Evolutionary conservation across 2,329 filamentous ascomycete genomes (phyloP), one percentile per base, ranked within the genome.

Genomic region (Chrysosporium keratinophilum): DNA sequence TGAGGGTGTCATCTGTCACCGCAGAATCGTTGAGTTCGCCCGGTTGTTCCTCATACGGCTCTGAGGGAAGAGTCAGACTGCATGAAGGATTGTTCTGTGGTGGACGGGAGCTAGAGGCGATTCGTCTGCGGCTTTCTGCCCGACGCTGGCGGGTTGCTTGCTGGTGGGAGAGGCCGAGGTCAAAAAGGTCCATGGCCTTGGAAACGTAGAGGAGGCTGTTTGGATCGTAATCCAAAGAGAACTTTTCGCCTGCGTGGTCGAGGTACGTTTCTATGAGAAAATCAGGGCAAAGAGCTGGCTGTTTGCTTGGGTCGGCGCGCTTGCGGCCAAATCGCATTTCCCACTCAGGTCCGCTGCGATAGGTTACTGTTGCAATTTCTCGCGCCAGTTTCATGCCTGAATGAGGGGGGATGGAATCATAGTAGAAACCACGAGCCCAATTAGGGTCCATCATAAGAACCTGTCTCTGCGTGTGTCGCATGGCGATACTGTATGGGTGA

Each of bases 391-490:
- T 98, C 91, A 98, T 97, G 48, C 93, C 93, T 0, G 87, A 84
- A 65, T 98, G 93, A 0, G 93, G 93, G 1, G 93, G 93, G 5
- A 98, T 82, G 41, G 77, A 74, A 64, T 84, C 85, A 67, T 95
- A 95, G 75, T 97, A 97, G 73, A 91, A 95, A 1, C 93, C 93
- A 35, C 93, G 82, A 61, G 88, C 87, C 93, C 93, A 98, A 64
- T 95, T 89, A 1, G 90, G 89, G 64, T 98, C 93, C 85, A 96
- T 96, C 90, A 98, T 97, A 46, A 98, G 79, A 0, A 96, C 93
- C 73, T 97, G 93, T 28, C 93, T 83, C 71, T 98, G 93, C 0
- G 91, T 95, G 71, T 98, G 93, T 52, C 93, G 83, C 91, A 98
- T 96, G 34, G 93, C 93, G 67, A 98, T 95, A 69, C 90, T 95